phyloP scores from a whole-genome alignment of 1,284 basidiomycete species.

The Marasmius fiardii region DNA sequence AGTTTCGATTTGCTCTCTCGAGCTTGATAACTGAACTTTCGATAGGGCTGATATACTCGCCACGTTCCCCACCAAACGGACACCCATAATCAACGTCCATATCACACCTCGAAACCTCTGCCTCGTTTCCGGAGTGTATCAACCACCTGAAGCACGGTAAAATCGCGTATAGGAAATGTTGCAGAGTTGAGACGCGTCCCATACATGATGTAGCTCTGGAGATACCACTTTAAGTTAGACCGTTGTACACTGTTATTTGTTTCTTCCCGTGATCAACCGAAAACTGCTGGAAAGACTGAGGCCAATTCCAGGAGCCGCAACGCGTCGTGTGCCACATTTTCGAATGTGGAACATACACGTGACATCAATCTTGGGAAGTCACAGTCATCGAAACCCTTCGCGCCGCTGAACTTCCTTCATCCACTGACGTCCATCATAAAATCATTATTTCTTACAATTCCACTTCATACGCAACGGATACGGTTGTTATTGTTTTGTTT shows the following conservation, averaged over 20 bases:
- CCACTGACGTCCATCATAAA: background rate
- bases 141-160: slow-evolving; percentile 54
- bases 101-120: slow-evolving; percentile 95
- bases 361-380: background rate
- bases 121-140: slow-evolving; percentile 77
- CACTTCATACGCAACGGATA: background rate
- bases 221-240: too few relatives aligned
- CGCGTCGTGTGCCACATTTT: background rate
- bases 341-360: background rate
- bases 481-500: background rate
- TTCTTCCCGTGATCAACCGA: too few relatives aligned
- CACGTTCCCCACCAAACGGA: slow-evolving; percentile 94
- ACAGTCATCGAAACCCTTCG: background rate
- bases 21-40: slow-evolving; percentile 4
- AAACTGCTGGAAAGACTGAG: too few relatives aligned
- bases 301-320: too few relatives aligned
- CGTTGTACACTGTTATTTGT: too few relatives aligned
- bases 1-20: slow-evolving; percentile 22
- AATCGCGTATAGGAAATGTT: background rate
- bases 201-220: too few relatives aligned
- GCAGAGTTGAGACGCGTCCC: too few relatives aligned
- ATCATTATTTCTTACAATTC: background rate
- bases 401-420: background rate
- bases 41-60: slow-evolving; percentile 82
- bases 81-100: slow-evolving; percentile 88